Base-by-base conservation (phyloP, 2,329 filamentous ascomycete species). In the Trichoderma sp. region DNA sequence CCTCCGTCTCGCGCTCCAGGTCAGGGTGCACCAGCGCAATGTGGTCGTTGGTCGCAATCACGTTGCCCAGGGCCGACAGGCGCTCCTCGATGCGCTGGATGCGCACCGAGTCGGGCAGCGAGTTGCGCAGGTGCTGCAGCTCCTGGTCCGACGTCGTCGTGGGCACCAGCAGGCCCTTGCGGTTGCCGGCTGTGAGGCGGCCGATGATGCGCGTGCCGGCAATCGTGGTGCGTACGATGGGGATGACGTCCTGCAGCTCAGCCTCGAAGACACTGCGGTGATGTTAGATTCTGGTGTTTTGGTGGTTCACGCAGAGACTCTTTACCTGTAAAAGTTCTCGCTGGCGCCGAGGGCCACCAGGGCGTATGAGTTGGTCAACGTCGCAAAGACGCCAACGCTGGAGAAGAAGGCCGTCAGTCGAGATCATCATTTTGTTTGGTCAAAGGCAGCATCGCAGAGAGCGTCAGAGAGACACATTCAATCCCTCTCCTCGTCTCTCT, bases 61-160 rank as follows among this genome's bases (percentile, higher is more conserved):
- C 96, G 79, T 99, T 99, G 71, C 96, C 96, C 30, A 99, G 89
- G 5, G 96, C 96, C 21, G 94, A 97, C 72, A 99, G 86, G 52
- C 96, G 90, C 86, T 99, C 96, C 85, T 99, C 96, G 83, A 99
- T 97, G 74, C 96, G 90, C 84, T 97, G 94, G 77, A 99, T 97
- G 82, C 94, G 94, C 73, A 99, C 92, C 69, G 84, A 83, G 79
- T 98, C 95, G 49, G 96, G 96, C 73, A 99, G 89, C 69, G 91
- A 94, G 82, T 99, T 98, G 76, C 96, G 91, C 76, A 99, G 86
- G 82, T 99, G 96, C 83, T 97, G 94, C 72, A 99, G 87, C 85
- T 99, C 96, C 85, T 99, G 96, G 83, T 99, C 96, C 75, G 94
- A 97, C 71, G 96, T 98, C 70, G 91, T 93, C 68, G 95, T 98